These are phyloP conservation scores for Geotrichum phurueaensis DNA, from an alignment of 1,139 yeast genomes.

Conservation along the genomic window DNA sequence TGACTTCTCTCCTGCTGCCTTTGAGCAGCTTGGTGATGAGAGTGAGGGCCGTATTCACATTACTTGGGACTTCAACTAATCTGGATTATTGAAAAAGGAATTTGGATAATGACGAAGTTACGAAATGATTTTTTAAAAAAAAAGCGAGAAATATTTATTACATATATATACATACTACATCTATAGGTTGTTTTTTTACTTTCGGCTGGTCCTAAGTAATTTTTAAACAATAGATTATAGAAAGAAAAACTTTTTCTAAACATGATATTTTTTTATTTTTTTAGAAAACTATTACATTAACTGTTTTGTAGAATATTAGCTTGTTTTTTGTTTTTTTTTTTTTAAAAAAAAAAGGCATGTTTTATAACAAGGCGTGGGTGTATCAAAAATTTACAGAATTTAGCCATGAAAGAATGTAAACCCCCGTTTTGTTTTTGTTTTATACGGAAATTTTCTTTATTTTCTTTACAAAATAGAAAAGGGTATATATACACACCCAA, in stretches of 20 bases:
- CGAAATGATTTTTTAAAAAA: not conserved
- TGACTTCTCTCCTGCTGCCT: constrained; percentile 53
- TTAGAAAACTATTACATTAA: not conserved
- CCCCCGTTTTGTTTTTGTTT: too few relatives aligned
- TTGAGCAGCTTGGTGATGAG: constrained; percentile 40
- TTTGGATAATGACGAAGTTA: not conserved
- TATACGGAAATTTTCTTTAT: too few relatives aligned
- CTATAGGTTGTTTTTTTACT: not conserved
- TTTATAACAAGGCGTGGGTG: too few relatives aligned
- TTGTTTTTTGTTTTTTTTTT: too few relatives aligned
- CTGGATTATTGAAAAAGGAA: not conserved
- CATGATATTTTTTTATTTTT: not conserved
- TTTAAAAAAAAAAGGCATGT: too few relatives aligned
- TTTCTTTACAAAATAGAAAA: too few relatives aligned
- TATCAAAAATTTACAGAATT: not conserved
- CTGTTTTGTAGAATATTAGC: too few relatives aligned
- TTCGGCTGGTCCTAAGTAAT: not conserved
- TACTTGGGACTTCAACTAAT: constrained; percentile 40
- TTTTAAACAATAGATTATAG: not conserved
- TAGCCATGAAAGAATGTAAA: not conserved
- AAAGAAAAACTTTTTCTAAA: not conserved
- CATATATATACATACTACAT: not conserved
- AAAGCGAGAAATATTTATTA: not conserved
- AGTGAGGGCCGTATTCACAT: constrained; percentile 45
- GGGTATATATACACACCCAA: too few relatives aligned